A percentile compares a stretch with the other conserved stretches of the same genome.
Evolutionary conservation across 805 yeast genomes (phyloP).

Genomic region (Candida broadrunensis): DNA sequence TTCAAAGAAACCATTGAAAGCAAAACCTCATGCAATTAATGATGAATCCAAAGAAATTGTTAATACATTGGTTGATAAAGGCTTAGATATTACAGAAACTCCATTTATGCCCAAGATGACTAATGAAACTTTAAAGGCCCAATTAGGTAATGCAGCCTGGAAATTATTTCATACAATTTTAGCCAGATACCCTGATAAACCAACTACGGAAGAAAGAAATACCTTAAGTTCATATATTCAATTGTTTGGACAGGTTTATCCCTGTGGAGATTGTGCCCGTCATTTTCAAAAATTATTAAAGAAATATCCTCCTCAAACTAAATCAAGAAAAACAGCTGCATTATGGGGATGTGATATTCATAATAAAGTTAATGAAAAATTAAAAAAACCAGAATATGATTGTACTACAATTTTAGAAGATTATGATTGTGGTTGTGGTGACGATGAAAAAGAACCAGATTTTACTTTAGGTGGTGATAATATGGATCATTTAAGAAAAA

Average conservation of each 20-base stretch:
- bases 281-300: conserved; percentile 73
- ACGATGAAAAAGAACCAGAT: conserved; percentile 56
- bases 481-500: conserved; percentile 41
- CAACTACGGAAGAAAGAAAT: conserved; percentile 57
- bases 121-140: conserved; percentile 77
- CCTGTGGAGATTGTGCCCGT: conserved; percentile 95
- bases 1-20: neutral
- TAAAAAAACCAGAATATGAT: conserved; percentile 72
- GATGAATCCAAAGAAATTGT: neutral
- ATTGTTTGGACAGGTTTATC: conserved; percentile 87
- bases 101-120: conserved; percentile 95
- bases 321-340: conserved; percentile 75
- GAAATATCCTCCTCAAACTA: conserved; percentile 81
- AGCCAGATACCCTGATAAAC: conserved; percentile 88
- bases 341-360: conserved; percentile 96
- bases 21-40: neutral
- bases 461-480: conserved; percentile 32
- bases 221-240: conserved; percentile 64
- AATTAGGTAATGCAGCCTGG: conserved; percentile 91
- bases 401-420: conserved; percentile 83
- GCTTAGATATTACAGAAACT: conserved; percentile 24
- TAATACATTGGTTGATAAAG: neutral
- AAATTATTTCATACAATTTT: conserved; percentile 82
- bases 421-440: conserved; percentile 95
- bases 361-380: conserved; percentile 75